These are phyloP conservation scores for Aspergillus carbonarius DNA, from an alignment of 2,329 filamentous ascomycete genomes.

Conservation along the genomic window DNA sequence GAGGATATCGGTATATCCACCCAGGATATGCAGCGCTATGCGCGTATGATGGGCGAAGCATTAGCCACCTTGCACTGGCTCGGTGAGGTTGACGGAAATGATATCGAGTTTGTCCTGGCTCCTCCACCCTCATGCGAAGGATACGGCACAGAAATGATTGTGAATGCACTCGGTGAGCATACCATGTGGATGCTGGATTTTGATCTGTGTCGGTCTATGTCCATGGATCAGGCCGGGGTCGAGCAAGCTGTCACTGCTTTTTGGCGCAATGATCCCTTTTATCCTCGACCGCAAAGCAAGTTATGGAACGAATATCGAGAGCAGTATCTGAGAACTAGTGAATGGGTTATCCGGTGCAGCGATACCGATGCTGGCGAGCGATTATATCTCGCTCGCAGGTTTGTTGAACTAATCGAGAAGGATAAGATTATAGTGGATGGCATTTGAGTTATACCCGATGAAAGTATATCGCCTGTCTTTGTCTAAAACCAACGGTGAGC, in stretches of 20 bases:
- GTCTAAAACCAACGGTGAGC: background rate
- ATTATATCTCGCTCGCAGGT: background rate
- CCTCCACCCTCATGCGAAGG: conserved; percentile 2
- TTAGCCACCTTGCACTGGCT: conserved; percentile 55
- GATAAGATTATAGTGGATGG: background rate
- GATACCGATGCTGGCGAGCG: background rate
- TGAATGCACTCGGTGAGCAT: conserved; percentile 33
- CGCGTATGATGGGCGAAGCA: conserved; percentile 49
- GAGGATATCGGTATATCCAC: conserved; percentile 41
- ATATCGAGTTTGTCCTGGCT: conserved; percentile 57
- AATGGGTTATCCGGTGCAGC: background rate
- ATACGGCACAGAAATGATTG: background rate
- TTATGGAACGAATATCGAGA: conserved; percentile 29
- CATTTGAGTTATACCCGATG: too few species aligned
- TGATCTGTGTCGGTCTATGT: conserved; percentile 41
- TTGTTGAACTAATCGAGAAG: background rate
- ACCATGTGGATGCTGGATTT: conserved; percentile 52
- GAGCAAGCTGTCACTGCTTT: conserved; percentile 46
- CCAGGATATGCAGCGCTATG: conserved; percentile 33
- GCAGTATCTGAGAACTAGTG: conserved; percentile 23
- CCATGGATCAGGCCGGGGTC: conserved; percentile 43
- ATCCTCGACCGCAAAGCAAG: conserved; percentile 40
- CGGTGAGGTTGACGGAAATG: conserved; percentile 50
- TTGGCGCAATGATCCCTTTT: conserved; percentile 54
- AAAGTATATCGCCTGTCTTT: too few species aligned